Evolutionary conservation across 225 moss, liverwort and hornwort genomes (phyloP).

Genomic region (Sphagnum contortum): DNA sequence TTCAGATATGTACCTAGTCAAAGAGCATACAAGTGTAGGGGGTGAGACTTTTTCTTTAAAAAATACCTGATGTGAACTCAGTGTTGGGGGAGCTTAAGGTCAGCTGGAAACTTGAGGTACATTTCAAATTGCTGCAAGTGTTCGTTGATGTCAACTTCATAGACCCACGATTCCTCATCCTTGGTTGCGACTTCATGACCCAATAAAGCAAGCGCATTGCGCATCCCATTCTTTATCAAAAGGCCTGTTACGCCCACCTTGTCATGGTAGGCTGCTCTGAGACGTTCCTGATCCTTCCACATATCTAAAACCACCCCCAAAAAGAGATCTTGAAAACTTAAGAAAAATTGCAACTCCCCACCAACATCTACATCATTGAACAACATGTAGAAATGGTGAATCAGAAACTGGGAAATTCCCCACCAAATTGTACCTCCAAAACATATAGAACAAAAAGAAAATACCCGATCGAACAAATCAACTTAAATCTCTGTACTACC

Average conservation of each 20-base stretch:
- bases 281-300: conserved; percentile 62
- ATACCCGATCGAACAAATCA: too few species aligned
- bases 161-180: conserved; percentile 49
- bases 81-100: conserved; percentile 30
- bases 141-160: conserved; percentile 67
- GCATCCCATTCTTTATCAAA: conserved; percentile 90
- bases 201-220: conserved; percentile 49
- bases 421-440: too few species aligned
- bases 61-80: conserved; percentile 32
- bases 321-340: not conserved
- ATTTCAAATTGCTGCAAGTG: conserved; percentile 63
- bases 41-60: too few species aligned
- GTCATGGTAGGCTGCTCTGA: conserved; percentile 68
- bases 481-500: too few species aligned
- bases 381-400: too few species aligned
- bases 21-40: not conserved
- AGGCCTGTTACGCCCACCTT: conserved; percentile 54
- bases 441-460: too few species aligned
- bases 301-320: conserved; percentile 34
- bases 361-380: not conserved
- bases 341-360: not conserved
- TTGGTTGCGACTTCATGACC: conserved; percentile 16
- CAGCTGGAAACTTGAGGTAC: conserved; percentile 49
- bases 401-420: too few species aligned
- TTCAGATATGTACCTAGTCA: not conserved